Evolutionary conservation across 2,329 filamentous ascomycete species (phyloP).

Genomic region (Ophiostoma fasciatum): DNA sequence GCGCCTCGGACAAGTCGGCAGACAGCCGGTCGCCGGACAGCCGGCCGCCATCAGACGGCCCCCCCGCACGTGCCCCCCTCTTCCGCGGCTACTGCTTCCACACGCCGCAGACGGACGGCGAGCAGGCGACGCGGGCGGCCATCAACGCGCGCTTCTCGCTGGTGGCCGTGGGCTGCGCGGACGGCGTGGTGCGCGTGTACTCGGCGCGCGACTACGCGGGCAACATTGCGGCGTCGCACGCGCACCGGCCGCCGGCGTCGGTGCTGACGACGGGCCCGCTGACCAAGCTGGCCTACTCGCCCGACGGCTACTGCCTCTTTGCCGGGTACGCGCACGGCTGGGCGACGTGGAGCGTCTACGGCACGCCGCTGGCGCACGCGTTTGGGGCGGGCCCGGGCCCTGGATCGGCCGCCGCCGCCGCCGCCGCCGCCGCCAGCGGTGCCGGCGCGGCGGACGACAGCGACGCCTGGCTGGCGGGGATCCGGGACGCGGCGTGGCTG

Average conservation of each 20-base stretch:
- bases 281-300: slow-evolving; percentile 70
- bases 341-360: slow-evolving; percentile 96
- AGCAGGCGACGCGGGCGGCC: slow-evolving; percentile 56
- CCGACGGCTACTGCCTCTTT: slow-evolving; percentile 92
- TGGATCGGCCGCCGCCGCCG: too few relatives aligned
- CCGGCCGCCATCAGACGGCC: neutral
- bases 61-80: slow-evolving; percentile 21
- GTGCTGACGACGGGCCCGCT: slow-evolving; percentile 51
- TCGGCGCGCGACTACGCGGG: slow-evolving; percentile 85
- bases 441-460: slow-evolving; percentile 52
- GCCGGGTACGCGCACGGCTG: slow-evolving; percentile 85
- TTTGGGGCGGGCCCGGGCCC: slow-evolving; percentile 55
- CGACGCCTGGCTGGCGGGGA: slow-evolving; percentile 73
- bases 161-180: slow-evolving; percentile 69
- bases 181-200: slow-evolving; percentile 77
- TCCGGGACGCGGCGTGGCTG: slow-evolving; percentile 70
- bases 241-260: slow-evolving; percentile 55
- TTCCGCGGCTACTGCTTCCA: slow-evolving; percentile 93
- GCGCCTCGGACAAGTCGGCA: too few relatives aligned
- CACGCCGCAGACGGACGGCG: slow-evolving; percentile 41
- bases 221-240: slow-evolving; percentile 79
- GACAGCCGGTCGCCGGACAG: too few relatives aligned
- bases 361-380: slow-evolving; percentile 73
- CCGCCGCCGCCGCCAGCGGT: too few relatives aligned
- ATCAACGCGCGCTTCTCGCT: slow-evolving; percentile 94